phyloP scores from a whole-genome alignment of 257 asterid species.

The Solanum sitiens region DNA sequence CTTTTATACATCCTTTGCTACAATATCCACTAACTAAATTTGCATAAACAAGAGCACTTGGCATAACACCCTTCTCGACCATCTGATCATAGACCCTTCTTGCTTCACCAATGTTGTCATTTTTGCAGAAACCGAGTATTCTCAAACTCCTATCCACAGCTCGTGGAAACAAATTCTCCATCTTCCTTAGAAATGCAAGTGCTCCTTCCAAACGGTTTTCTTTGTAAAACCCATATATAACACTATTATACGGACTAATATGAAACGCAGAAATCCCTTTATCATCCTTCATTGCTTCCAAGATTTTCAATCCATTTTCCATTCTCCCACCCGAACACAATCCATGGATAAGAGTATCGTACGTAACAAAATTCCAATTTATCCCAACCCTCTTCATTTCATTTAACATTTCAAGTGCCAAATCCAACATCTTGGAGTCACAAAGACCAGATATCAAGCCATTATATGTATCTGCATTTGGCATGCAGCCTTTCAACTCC shows the following conservation, averaged over 20 bases:
- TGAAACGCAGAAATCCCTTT: constrained; percentile 13
- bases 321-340: constrained; percentile 49
- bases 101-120: constrained; percentile 26
- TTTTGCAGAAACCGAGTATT: constrained; percentile 31
- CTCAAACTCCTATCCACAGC: constrained; percentile 32
- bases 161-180: constrained; percentile 55
- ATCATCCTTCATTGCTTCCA: constrained; percentile 51
- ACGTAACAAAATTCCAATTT: constrained; percentile 43
- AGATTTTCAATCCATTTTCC: constrained; percentile 48
- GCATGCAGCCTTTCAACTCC: constrained; percentile 84
- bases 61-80: constrained; percentile 39
- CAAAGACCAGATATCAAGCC: constrained; percentile 62
- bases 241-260: constrained; percentile 62
- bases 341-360: constrained; percentile 49
- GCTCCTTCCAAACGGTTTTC: constrained; percentile 34
- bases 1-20: constrained; percentile 40
- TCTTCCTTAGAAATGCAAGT: constrained; percentile 38
- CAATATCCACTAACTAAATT: constrained; percentile 36
- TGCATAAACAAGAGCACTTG: constrained; percentile 56
- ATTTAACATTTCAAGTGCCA: constrained; percentile 64
- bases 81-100: constrained; percentile 36
- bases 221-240: constrained; percentile 61
- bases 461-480: constrained; percentile 63
- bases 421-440: constrained; percentile 41
- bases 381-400: constrained; percentile 74